Conservation (phyloP, 768 basidiomycete species). For the Neoboletus magnificus region DNA sequence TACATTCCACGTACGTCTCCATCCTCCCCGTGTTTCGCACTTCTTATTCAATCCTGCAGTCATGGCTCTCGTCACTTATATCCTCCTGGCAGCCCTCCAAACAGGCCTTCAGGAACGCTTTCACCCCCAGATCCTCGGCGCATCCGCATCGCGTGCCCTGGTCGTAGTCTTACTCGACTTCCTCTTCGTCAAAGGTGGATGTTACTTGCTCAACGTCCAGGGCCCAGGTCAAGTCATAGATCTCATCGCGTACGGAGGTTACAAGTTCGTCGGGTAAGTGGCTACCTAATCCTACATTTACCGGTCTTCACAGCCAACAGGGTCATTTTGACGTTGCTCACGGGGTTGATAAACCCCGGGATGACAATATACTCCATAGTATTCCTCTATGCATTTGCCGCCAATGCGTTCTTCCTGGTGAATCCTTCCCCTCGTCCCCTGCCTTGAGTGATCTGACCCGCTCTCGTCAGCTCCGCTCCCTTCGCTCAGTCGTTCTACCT, state of each 20-base stretch:
- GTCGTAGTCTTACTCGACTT: conserved; percentile 88
- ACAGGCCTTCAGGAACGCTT: conserved; percentile 82
- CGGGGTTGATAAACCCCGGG: conserved; percentile 60
- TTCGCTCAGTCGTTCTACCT: conserved; percentile 88
- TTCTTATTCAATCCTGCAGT: conserved; percentile 41
- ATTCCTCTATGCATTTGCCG: conserved; percentile 82
- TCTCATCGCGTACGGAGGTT: conserved; percentile 89
- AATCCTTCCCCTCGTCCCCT: conserved; percentile 22
- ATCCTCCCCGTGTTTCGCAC: neutral
- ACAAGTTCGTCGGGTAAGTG: conserved; percentile 93
- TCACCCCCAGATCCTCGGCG: conserved; percentile 85
- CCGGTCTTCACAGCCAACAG: conserved; percentile 37
- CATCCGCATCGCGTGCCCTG: conserved; percentile 80
- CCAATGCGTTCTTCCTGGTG: conserved; percentile 93
- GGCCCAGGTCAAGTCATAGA: conserved; percentile 71
- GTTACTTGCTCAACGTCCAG: conserved; percentile 88
- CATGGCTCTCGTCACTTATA: conserved; percentile 96
- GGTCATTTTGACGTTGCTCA: conserved; percentile 79
- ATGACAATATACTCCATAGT: conserved; percentile 62
- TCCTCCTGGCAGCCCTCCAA: conserved; percentile 82
- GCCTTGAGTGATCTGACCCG: neutral
- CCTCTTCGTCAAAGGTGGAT: conserved; percentile 83
- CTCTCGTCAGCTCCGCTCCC: conserved; percentile 79
- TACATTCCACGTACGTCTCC: conserved; percentile 80
- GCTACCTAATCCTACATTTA: neutral